Base-by-base conservation (phyloP, 768 basidiomycete species). In the Suillus weaverae region DNA sequence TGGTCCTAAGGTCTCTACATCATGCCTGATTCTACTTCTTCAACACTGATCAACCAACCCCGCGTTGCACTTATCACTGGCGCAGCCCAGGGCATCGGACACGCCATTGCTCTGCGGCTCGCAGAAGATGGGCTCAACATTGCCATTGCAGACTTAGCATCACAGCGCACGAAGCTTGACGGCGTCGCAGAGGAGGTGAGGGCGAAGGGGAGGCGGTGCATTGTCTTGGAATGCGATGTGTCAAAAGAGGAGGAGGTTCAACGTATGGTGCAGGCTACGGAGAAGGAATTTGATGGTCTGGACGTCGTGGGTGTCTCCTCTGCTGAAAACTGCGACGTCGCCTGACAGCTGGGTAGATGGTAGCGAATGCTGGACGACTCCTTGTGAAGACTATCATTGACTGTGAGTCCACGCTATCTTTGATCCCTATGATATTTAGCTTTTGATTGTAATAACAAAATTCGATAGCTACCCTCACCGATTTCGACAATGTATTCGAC, bases 41-140 rank as follows among this genome's bases (percentile, higher is more conserved):
- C 53, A 54, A 33, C 32, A 54, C 51, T 8, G 62, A 55, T 35
- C 53, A 26, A 22, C 20, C 30, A 16, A 5, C 53, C 35, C 13
- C 62, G 44, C 18, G 36, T 62, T 11, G 76, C 74, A 22, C 54
- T 73, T 20, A 70, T 78, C 22, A 78, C 77, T 3, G 78, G 76
- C 35, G 73, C 71, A 13, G 76, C 78, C n/a, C 67, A 73, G 65
- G 77, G 76, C 33, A 77, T 79, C 16, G 78, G 78, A n/a, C 62
- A 65, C 20, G 70, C 69, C 2, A 73, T 77, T 20, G 76, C 76
- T 0, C 70, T 77, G 6, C 67, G 71, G 4, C 69, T 79, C 6
- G 77, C 77, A 6, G 65, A 71, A 1, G 76, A 79, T 55, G 76
- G 78, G 4, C 74, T 73, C n/a, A 71, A 76, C 39, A 66, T 79